A percentile compares a stretch with the other conserved stretches of the same genome.
Conservation (phyloP, 2,329 filamentous ascomycete genomes). For the Herpotrichia juniperi region DNA sequence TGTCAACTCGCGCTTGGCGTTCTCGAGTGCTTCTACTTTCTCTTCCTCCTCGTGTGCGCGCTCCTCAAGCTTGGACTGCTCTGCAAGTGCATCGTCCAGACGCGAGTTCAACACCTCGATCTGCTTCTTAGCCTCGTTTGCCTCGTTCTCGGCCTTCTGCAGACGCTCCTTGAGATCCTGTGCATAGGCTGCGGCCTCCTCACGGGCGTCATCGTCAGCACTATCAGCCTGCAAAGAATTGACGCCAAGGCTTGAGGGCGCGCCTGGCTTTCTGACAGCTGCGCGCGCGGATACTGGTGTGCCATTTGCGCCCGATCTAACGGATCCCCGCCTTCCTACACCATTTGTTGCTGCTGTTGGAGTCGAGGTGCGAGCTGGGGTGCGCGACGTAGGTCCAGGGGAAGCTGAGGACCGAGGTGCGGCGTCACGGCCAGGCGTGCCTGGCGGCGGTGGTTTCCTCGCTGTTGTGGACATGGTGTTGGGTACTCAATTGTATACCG, state of each 20-base stretch:
- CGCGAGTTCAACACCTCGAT: constrained; percentile 82
- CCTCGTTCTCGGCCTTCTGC: constrained; percentile 76
- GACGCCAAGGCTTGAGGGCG: constrained; percentile 40
- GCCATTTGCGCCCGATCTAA: constrained; percentile 37
- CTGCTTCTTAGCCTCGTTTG: constrained; percentile 84
- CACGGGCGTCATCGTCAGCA: constrained; percentile 65
- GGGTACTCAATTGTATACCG: not conserved
- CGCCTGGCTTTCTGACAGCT: constrained; percentile 43
- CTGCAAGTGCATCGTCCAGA: constrained; percentile 81
- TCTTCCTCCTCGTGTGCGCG: constrained; percentile 85
- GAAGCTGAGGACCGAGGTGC: constrained; percentile 32
- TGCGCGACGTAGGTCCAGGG: constrained; percentile 39
- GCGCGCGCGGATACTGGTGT: constrained; percentile 48
- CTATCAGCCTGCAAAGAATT: constrained; percentile 43
- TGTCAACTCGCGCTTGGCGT: constrained; percentile 82
- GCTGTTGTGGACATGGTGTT: constrained; percentile 30
- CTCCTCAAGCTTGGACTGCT: constrained; percentile 88
- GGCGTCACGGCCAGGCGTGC: constrained; percentile 29
- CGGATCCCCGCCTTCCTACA: constrained; percentile 36
- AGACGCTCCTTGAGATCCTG: constrained; percentile 86
- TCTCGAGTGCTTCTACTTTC: constrained; percentile 78
- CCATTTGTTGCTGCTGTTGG: constrained; percentile 30
- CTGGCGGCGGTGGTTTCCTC: constrained; percentile 43
- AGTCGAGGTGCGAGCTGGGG: constrained; percentile 38
- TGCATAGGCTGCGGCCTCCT: constrained; percentile 77